Percentiles rank a stretch among this genome's conserved stretches.
phyloP scores from a whole-genome alignment of 148 eudicot genomes.

The Suaeda aralocaspica region DNA sequence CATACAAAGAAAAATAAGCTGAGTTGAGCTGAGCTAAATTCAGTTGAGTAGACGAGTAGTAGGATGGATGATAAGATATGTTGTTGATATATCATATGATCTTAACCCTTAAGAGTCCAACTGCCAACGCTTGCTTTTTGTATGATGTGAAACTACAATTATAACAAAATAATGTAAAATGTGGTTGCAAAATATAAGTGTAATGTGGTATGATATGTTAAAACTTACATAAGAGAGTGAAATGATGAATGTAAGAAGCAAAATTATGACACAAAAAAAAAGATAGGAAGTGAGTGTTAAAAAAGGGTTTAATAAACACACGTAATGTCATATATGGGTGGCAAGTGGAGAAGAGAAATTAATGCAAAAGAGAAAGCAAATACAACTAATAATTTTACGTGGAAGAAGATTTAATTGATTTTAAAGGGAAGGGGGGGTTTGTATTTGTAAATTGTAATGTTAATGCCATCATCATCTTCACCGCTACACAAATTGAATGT shows the following conservation, averaged over 20 bases:
- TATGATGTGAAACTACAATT: neutral
- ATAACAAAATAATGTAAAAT: neutral
- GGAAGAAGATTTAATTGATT: no score
- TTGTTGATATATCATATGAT: neutral
- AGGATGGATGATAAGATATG: no score
- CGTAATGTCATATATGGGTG: conserved; percentile 24
- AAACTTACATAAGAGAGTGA: no score
- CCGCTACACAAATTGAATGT: conserved; percentile 3
- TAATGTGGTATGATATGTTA: neutral
- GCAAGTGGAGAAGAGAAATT: conserved; percentile 19
- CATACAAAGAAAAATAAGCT: neutral
- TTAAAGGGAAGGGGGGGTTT: neutral
- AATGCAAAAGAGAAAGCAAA: conserved; percentile 15
- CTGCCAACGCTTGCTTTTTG: conserved; percentile 15
- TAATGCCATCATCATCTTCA: no score
- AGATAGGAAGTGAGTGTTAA: no score
- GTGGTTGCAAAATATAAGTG: neutral
- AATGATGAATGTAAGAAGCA: no score
- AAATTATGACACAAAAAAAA: no score
- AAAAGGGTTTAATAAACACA: conserved; percentile 4
- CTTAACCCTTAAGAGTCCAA: conserved; percentile 12
- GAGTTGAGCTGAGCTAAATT: neutral
- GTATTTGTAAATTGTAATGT: neutral
- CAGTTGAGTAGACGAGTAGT: neutral
- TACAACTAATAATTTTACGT: neutral